These are phyloP conservation scores for Paramecium primaurelia DNA, from an alignment of 73 alveolate genomes.

Conservation along the genomic window DNA sequence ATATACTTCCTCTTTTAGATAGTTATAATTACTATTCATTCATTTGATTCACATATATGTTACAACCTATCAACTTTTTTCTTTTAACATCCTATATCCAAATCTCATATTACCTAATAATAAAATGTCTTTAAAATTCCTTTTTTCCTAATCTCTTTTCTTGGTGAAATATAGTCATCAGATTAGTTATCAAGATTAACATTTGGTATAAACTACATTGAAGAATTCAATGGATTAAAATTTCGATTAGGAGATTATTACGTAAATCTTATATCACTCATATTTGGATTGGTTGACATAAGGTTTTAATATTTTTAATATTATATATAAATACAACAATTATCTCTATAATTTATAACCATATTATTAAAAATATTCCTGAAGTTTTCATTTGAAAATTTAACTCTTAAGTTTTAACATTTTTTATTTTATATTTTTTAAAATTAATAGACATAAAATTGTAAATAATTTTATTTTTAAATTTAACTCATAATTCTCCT, in stretches of 20 bases:
- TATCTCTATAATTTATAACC: not conserved
- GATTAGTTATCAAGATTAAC: not conserved
- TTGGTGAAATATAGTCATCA: not conserved
- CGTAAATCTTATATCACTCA: not conserved
- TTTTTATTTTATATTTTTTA: not conserved
- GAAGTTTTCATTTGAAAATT: not conserved
- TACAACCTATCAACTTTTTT: not conserved
- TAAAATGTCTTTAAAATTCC: not conserved
- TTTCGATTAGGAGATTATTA: not conserved
- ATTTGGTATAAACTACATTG: not conserved
- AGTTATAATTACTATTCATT: not conserved
- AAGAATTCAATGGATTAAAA: not conserved
- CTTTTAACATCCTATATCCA: not conserved
- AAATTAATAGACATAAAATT: not conserved
- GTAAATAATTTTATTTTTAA: not conserved
- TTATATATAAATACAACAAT: not conserved
- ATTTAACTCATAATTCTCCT: not conserved
- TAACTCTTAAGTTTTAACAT: not conserved
- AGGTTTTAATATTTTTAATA: not conserved
- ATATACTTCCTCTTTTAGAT: constrained; percentile 35
- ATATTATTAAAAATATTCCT: not conserved
- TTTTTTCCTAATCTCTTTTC: not conserved
- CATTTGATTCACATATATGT: not conserved
- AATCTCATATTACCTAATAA: not conserved
- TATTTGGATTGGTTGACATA: not conserved